A percentile compares a stretch with the other conserved stretches of the same genome.
Evolutionary conservation across 108 stramenopile species (phyloP).

Genomic region (Nitzschia palea): DNA sequence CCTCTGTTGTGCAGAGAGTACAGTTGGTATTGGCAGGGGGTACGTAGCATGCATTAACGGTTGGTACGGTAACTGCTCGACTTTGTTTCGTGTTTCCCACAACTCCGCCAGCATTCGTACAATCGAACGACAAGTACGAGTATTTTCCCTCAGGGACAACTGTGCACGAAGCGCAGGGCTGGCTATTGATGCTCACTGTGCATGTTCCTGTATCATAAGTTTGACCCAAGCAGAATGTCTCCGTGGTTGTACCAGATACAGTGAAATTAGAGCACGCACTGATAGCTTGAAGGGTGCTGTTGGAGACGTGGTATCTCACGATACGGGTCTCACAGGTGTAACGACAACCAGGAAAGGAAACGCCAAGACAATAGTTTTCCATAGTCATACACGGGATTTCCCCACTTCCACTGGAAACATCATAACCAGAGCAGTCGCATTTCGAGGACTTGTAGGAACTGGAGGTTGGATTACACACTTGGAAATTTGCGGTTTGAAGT

Average conservation of each 20-base stretch:
- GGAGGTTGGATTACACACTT: not conserved
- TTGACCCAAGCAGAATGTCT: too few relatives aligned
- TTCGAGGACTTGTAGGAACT: not conserved
- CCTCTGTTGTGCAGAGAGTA: not conserved
- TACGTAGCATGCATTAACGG: not conserved
- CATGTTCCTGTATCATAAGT: not conserved
- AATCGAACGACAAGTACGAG: not conserved
- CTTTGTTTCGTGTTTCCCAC: not conserved
- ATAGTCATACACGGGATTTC: not conserved
- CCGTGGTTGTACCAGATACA: too few relatives aligned
- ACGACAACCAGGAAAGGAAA: not conserved
- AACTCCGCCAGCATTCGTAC: not conserved
- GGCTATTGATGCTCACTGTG: not conserved
- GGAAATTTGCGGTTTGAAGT: not conserved
- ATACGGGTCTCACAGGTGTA: slow-evolving; percentile 1
- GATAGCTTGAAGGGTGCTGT: not conserved
- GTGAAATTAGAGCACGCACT: not conserved
- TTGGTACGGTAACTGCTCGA: not conserved
- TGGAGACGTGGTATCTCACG: not conserved
- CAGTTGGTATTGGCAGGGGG: not conserved
- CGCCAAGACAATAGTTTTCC: not conserved
- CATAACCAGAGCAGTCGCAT: slow-evolving; percentile 6
- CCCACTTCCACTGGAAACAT: not conserved
- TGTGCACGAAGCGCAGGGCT: not conserved
- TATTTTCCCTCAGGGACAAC: not conserved